A percentile compares a stretch with the other conserved stretches of the same genome.
These are phyloP conservation scores for Zygoascus sp. DNA, from an alignment of 1,139 yeast genomes.

Conservation along the genomic window DNA sequence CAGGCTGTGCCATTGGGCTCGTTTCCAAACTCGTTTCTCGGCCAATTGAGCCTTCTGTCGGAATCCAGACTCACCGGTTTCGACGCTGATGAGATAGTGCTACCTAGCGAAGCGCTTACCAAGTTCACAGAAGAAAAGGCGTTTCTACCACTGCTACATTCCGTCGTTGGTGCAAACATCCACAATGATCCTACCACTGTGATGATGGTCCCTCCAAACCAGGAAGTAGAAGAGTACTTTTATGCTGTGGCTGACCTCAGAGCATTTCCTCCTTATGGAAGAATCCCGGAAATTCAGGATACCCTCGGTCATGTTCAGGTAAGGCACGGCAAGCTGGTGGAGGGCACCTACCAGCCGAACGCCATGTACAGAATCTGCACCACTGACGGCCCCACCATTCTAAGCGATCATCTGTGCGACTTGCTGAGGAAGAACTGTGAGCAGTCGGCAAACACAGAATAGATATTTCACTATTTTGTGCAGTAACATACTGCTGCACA, in stretches of 20 bases:
- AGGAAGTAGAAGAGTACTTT: conserved; percentile 47
- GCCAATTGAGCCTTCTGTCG: conserved; percentile 13
- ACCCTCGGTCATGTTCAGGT: conserved; percentile 69
- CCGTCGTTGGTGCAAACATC: conserved; percentile 32
- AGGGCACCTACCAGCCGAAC: conserved; percentile 56
- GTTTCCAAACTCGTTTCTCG: conserved; percentile 17
- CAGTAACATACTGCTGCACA: too few species aligned
- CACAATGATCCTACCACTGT: conserved; percentile 43
- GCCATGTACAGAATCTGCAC: conserved; percentile 56
- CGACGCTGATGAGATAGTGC: conserved; percentile 21
- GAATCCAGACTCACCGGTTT: conserved; percentile 23
- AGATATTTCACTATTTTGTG: too few species aligned
- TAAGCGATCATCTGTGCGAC: conserved; percentile 53
- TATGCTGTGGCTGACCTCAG: conserved; percentile 75
- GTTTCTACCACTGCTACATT: conserved; percentile 32
- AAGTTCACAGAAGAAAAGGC: conserved; percentile 18
- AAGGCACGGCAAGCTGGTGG: conserved; percentile 47
- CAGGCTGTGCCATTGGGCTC: conserved; percentile 29
- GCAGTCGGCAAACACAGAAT: too few species aligned
- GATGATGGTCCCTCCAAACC: conserved; percentile 57
- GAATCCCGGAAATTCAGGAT: conserved; percentile 70
- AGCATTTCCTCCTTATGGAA: conserved; percentile 59
- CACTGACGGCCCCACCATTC: conserved; percentile 50
- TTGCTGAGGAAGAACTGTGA: conserved; percentile 36
- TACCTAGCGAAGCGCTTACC: conserved; percentile 12